A percentile compares a stretch with the other conserved stretches of the same genome.
These are phyloP conservation scores for Talaromyces borbonicus DNA, from an alignment of 495 filamentous ascomycete species.

Conservation along the genomic window DNA sequence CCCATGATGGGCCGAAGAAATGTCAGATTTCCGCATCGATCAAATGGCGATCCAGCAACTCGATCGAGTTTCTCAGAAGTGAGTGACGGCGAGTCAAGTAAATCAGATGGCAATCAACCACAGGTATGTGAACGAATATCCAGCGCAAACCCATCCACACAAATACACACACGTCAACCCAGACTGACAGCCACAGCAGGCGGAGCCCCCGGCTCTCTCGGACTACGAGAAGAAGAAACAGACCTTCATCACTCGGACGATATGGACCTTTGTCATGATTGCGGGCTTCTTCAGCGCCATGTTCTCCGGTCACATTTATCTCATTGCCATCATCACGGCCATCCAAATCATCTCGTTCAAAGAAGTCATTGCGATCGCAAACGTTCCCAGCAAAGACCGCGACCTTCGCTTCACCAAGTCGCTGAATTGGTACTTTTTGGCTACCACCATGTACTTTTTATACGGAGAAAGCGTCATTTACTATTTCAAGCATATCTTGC, in stretches of 20 bases:
- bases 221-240: slow-evolving; percentile 98
- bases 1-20: slow-evolving; percentile 68
- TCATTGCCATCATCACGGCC: slow-evolving; percentile 82
- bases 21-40: slow-evolving; percentile 72
- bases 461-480: slow-evolving; percentile 99
- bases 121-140: too few relatives aligned
- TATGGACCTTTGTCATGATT: slow-evolving; percentile 99
- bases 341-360: slow-evolving; percentile 98
- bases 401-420: slow-evolving; percentile 90
- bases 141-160: too few relatives aligned
- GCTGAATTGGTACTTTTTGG: slow-evolving; percentile 98
- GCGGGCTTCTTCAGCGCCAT: slow-evolving; percentile 80
- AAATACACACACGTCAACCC: too few relatives aligned
- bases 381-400: slow-evolving; percentile 82
- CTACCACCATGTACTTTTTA: slow-evolving; percentile 97
- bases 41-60: slow-evolving; percentile 46
- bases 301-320: slow-evolving; percentile 94
- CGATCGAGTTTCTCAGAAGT: slow-evolving; percentile 69
- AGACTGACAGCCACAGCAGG: slow-evolving; percentile 21
- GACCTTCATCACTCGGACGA: slow-evolving; percentile 92
- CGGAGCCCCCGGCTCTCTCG: slow-evolving; percentile 38
- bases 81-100: slow-evolving; percentile 59
- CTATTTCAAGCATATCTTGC: slow-evolving; percentile 96
- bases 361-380: slow-evolving; percentile 97
- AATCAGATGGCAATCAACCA: slow-evolving; percentile 38